A percentile compares a stretch with the other conserved stretches of the same genome.
Conservation (phyloP, 208 protist genomes). For the Trypanosoma mega region DNA sequence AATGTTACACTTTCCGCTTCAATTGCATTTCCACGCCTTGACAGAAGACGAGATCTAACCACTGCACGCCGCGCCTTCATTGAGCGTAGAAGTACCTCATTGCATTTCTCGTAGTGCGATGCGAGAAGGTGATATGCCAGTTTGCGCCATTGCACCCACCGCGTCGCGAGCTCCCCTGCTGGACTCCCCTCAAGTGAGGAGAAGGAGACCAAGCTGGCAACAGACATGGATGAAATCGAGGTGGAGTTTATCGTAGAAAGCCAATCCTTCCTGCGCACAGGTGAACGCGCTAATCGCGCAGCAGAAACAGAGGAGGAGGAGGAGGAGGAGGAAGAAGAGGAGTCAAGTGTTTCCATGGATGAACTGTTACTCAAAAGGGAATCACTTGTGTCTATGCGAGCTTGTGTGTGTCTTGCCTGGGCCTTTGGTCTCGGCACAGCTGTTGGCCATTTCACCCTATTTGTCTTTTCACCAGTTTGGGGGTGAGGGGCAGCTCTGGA, state of each 20-base stretch:
- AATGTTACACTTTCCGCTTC: too few relatives aligned
- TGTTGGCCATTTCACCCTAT: too few relatives aligned
- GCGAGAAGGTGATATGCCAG: slow-evolving; percentile 22
- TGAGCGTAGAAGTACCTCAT: neutral
- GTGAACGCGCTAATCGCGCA: neutral
- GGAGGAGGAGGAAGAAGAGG: neutral
- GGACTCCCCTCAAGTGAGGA: slow-evolving; percentile 17
- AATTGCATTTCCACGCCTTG: too few relatives aligned
- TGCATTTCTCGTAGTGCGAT: slow-evolving; percentile 27
- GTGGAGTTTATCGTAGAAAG: neutral
- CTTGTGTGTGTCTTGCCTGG: too few relatives aligned
- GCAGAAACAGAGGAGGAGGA: neutral
- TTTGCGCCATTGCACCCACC: slow-evolving; percentile 18
- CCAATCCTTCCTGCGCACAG: neutral
- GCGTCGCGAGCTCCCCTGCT: slow-evolving; percentile 19
- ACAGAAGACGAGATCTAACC: too few relatives aligned
- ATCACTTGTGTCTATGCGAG: too few relatives aligned
- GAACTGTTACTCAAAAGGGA: slow-evolving; percentile 14
- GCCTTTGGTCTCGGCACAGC: too few relatives aligned
- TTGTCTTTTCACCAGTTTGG: too few relatives aligned
- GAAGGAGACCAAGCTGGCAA: slow-evolving; percentile 11
- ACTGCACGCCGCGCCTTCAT: neutral
- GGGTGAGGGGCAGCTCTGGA: too few relatives aligned
- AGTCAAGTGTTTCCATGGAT: slow-evolving; percentile 8
- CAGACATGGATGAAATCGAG: slow-evolving; percentile 8